Conservation (phyloP, 176 grass and related monocot species). For the Oryza glaberrima region DNA sequence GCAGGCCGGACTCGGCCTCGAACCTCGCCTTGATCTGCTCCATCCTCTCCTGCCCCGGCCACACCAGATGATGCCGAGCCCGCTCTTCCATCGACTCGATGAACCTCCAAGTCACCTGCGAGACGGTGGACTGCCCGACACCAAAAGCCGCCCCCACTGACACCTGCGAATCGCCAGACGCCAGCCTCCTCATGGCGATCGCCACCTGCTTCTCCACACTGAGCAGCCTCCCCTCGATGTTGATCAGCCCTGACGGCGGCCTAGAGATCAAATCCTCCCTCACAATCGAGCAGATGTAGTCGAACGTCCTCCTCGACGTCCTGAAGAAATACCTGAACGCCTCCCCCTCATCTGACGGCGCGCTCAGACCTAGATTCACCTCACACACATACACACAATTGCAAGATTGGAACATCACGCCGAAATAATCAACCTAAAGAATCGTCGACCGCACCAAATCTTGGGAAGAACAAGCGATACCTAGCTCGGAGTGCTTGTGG, state of each 20-base stretch:
- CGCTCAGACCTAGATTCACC: constrained; percentile 4
- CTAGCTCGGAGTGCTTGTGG: constrained; percentile 55
- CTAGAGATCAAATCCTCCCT: constrained; percentile 91
- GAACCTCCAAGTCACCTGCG: constrained; percentile 96
- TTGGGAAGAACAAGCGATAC: constrained; percentile 27
- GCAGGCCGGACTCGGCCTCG: constrained; percentile 62
- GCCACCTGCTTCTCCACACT: constrained; percentile 99
- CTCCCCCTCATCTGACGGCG: constrained; percentile 84
- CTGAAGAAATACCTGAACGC: constrained; percentile 98
- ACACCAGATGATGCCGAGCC: constrained; percentile 71
- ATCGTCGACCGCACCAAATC: constrained; percentile 22
- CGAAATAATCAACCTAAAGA: constrained; percentile 17
- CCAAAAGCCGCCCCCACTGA: constrained; percentile 91
- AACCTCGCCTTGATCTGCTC: constrained; percentile 72
- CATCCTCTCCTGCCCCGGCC: constrained; percentile 67
- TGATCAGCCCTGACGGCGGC: constrained; percentile 94
- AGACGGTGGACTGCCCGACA: constrained; percentile 96
- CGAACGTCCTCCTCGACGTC: constrained; percentile 85
- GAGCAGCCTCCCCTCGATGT: constrained; percentile 93
- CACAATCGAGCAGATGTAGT: constrained; percentile 96
- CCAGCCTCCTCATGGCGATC: constrained; percentile 90
- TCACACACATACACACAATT: neutral
- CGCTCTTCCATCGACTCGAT: constrained; percentile 97
- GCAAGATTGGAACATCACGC: neutral
- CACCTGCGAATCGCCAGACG: constrained; percentile 92